Percentiles rank a stretch among this genome's conserved stretches.
These are phyloP conservation scores for Stephanocyclus meneghinianus DNA, from an alignment of 352 stramenopile species.

Conservation along the genomic window DNA sequence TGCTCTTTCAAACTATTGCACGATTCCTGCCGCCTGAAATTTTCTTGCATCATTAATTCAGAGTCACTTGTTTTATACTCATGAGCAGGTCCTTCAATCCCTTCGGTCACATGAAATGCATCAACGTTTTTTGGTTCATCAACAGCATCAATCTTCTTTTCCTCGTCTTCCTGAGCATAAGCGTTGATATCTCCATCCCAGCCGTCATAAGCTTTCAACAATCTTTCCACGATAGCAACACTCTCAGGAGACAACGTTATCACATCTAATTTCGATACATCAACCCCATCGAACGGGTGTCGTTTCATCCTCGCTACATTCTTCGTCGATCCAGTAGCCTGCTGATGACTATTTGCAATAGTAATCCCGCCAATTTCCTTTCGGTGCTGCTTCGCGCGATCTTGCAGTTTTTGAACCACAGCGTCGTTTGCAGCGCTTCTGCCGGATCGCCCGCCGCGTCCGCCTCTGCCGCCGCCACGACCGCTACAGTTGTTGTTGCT, in stretches of 20 bases:
- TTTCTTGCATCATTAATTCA: neutral
- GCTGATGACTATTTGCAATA: neutral
- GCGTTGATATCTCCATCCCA: constrained; percentile 36
- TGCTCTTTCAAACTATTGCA: neutral
- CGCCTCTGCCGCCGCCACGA: constrained; percentile 2
- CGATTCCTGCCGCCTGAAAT: neutral
- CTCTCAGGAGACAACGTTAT: constrained; percentile 64
- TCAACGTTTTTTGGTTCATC: constrained; percentile 16
- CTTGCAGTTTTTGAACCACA: constrained; percentile 71
- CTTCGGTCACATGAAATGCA: constrained; percentile 31
- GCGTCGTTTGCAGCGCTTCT: constrained; percentile 20
- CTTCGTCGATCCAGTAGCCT: constrained; percentile 15
- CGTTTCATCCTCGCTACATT: constrained; percentile 24
- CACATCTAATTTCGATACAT: constrained; percentile 73
- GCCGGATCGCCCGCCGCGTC: constrained; percentile 10
- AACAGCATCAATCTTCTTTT: constrained; percentile 16
- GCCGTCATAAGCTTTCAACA: constrained; percentile 63
- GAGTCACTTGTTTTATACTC: neutral
- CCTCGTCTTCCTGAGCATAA: constrained; percentile 9
- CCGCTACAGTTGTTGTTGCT: neutral
- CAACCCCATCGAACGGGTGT: constrained; percentile 50
- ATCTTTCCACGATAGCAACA: constrained; percentile 53
- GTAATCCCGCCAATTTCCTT: constrained; percentile 39
- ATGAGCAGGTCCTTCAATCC: neutral
- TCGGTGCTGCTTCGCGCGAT: constrained; percentile 38